phyloP scores from a whole-genome alignment of 495 filamentous ascomycete species.

The Aspergillus sparsus region DNA sequence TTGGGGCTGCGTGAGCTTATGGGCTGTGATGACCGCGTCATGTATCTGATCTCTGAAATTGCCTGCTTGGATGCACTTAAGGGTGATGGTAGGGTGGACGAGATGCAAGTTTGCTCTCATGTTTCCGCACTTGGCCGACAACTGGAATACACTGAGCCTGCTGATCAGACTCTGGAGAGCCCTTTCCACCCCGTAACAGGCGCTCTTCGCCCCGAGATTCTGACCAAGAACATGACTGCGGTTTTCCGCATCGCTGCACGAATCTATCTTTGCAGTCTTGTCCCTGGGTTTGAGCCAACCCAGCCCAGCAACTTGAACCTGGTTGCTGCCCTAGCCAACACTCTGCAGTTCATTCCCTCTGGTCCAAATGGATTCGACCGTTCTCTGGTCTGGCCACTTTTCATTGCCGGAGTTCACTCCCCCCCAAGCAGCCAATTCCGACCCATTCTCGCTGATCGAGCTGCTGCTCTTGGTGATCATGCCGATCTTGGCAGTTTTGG shows the following conservation, averaged over 20 bases:
- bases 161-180: conserved; percentile 55
- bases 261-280: conserved; percentile 91
- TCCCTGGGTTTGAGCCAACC: conserved; percentile 78
- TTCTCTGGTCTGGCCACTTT: conserved; percentile 87
- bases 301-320: conserved; percentile 71
- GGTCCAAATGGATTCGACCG: conserved; percentile 85
- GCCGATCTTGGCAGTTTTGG: conserved; percentile 84
- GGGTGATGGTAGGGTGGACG: conserved; percentile 71
- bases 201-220: conserved; percentile 74
- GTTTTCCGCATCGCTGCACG: conserved; percentile 90
- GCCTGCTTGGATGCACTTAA: conserved; percentile 91
- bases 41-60: conserved; percentile 98
- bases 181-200: conserved; percentile 58
- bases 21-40: conserved; percentile 96
- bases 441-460: conserved; percentile 68
- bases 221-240: conserved; percentile 82
- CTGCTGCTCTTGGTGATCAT: conserved; percentile 68
- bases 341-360: conserved; percentile 75
- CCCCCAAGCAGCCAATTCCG: conserved; percentile 71
- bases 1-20: conserved; percentile 88
- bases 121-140: conserved; percentile 78
- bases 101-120: conserved; percentile 80
- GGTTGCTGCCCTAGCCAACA: conserved; percentile 67
- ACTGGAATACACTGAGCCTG: conserved; percentile 74
- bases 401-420: conserved; percentile 79